Percentiles rank a stretch among this genome's conserved stretches.
Evolutionary conservation across 306 rosid genomes (phyloP).

Genomic region (Myrica gale): DNA sequence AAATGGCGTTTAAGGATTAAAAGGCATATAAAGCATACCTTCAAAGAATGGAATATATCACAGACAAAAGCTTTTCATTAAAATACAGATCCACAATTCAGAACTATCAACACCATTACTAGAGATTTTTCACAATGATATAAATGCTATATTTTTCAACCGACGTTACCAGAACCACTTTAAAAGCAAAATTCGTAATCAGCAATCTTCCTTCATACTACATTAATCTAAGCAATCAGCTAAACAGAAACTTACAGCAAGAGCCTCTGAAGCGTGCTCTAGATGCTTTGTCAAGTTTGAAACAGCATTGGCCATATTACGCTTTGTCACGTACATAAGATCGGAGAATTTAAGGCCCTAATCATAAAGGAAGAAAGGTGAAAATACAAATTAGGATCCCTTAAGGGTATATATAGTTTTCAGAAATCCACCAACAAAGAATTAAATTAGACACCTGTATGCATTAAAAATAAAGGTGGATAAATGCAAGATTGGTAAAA

Average conservation of each 20-base stretch:
- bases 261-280: constrained; percentile 76
- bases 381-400: constrained; percentile 9
- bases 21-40: neutral
- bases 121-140: neutral
- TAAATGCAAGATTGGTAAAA: too few species aligned
- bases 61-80: neutral
- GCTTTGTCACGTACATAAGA: constrained; percentile 94
- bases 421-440: neutral
- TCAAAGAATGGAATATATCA: neutral
- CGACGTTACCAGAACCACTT: neutral
- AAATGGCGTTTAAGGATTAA: neutral
- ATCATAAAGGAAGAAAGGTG: constrained; percentile 21
- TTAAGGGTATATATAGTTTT: too few species aligned
- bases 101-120: neutral
- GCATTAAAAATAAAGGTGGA: too few species aligned
- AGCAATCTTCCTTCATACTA: constrained; percentile 10
- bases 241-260: constrained; percentile 64
- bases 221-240: neutral
- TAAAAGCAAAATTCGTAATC: neutral
- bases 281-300: constrained; percentile 74
- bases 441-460: neutral
- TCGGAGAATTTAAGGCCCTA: constrained; percentile 88
- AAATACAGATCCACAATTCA: neutral
- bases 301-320: constrained; percentile 81
- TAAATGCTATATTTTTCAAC: neutral